These are phyloP conservation scores for Yamadazyma epiphylla DNA, from an alignment of 1,139 yeast genomes.

Conservation along the genomic window DNA sequence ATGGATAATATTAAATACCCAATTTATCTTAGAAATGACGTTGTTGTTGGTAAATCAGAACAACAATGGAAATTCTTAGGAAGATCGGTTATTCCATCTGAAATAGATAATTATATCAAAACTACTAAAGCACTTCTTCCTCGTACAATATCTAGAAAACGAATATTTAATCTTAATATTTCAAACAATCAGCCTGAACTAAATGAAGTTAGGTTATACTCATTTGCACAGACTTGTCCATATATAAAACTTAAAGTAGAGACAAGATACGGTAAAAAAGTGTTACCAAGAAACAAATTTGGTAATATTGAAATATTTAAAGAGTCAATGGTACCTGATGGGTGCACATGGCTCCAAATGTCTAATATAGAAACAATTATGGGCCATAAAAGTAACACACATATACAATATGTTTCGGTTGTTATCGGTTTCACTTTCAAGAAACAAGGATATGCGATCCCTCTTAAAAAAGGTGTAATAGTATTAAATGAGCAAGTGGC, in stretches of 20 bases:
- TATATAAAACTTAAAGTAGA: conserved; percentile 17
- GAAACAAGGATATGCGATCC: conserved; percentile 26
- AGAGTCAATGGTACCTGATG: conserved; percentile 30
- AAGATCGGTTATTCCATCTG: conserved; percentile 23
- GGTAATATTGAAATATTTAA: conserved; percentile 35
- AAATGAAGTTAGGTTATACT: conserved; percentile 20
- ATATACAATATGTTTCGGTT: conserved; percentile 28
- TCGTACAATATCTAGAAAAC: conserved; percentile 20
- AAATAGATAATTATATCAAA: conserved; percentile 20
- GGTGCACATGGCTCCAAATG: conserved; percentile 27
- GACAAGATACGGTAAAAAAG: conserved; percentile 6
- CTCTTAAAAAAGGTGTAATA: conserved; percentile 28
- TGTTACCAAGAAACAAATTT: conserved; percentile 27
- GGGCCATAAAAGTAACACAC: conserved; percentile 7
- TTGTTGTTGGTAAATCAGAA: conserved; percentile 31
- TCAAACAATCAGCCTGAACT: conserved; percentile 16
- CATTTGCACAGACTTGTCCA: conserved; percentile 30
- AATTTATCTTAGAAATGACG: conserved; percentile 22
- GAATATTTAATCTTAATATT: conserved; percentile 19
- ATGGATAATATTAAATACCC: conserved; percentile 14
- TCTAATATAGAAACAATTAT: conserved; percentile 22
- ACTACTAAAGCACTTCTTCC: conserved; percentile 18
- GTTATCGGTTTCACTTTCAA: conserved; percentile 31
- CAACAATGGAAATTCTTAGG: conserved; percentile 40
- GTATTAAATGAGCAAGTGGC: conserved; percentile 17